These are phyloP conservation scores for Bertia moriformis DNA, from an alignment of 2,329 filamentous ascomycete species.

Conservation along the genomic window DNA sequence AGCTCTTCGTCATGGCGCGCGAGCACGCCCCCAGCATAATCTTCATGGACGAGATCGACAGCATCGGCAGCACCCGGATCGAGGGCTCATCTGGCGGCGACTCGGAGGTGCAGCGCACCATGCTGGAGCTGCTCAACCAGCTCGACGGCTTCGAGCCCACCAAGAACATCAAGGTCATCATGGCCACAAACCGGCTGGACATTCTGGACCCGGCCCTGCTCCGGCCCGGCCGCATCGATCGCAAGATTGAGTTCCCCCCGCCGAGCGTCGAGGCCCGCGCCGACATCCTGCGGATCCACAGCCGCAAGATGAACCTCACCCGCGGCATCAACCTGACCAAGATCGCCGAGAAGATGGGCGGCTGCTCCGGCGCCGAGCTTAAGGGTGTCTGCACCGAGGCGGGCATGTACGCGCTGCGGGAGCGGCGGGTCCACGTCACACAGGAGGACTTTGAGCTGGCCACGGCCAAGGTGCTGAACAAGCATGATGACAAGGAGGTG, in stretches of 20 bases:
- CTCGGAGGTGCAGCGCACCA: constrained; percentile 94
- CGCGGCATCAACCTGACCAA: constrained; percentile 94
- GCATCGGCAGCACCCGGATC: constrained; percentile 90
- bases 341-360: constrained; percentile 99
- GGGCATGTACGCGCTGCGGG: constrained; percentile 92
- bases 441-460: constrained; percentile 98
- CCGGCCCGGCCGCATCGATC: constrained; percentile 87
- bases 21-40: constrained; percentile 98
- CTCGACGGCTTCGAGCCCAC: constrained; percentile 97
- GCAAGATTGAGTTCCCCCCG: constrained; percentile 97
- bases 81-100: constrained; percentile 91
- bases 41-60: constrained; percentile 99
- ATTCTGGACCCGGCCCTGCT: constrained; percentile 91
- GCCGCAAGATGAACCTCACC: constrained; percentile 94
- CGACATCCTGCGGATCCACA: constrained; percentile 95
- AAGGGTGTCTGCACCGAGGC: constrained; percentile 99
- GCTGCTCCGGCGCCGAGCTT: constrained; percentile 89
- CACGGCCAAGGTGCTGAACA: constrained; percentile 98
- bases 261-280: constrained; percentile 91
- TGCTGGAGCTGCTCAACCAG: constrained; percentile 96
- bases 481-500: constrained; percentile 96
- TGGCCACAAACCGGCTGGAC: constrained; percentile 96
- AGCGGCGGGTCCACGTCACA: constrained; percentile 91
- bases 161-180: constrained; percentile 99
- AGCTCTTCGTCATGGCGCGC: constrained; percentile 97